phyloP scores from a whole-genome alignment of 345 rosid species.

The Citrus reticulata region DNA sequence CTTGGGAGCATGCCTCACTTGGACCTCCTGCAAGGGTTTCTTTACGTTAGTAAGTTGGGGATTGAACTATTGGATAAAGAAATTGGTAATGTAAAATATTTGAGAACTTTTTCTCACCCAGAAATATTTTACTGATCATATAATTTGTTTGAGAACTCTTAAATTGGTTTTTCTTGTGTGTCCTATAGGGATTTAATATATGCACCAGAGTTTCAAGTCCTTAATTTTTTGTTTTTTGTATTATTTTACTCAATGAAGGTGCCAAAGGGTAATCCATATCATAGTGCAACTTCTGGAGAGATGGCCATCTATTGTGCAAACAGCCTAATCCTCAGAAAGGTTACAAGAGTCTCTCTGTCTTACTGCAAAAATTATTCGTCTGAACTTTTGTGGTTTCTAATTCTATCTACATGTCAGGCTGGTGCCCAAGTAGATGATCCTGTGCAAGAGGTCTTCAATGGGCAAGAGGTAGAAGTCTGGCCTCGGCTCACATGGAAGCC shows the following conservation, averaged over 20 bases:
- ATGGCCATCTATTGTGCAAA: constrained; percentile 80
- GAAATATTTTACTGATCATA: neutral
- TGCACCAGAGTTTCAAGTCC: neutral
- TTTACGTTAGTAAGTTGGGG: neutral
- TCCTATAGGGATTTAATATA: neutral
- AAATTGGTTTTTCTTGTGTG: neutral
- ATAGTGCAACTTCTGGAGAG: constrained; percentile 97
- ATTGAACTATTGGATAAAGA: neutral
- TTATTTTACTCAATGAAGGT: constrained; percentile 40
- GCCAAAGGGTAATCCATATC: constrained; percentile 91
- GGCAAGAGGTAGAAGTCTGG: constrained; percentile 97
- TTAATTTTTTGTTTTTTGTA: too few species aligned
- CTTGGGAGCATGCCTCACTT: neutral
- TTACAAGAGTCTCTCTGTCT: neutral
- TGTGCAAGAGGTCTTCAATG: constrained; percentile 54
- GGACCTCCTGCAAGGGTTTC: neutral
- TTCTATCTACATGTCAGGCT: constrained; percentile 39
- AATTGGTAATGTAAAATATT: too few species aligned
- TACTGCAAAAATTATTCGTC: constrained; percentile 1
- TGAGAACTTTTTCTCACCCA: neutral
- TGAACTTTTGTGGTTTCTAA: constrained; percentile 3
- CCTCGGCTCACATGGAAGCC: constrained; percentile 84
- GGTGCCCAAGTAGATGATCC: constrained; percentile 77
- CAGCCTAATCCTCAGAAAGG: constrained; percentile 72
- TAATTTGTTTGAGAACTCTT: neutral